Percentiles rank a stretch among this genome's conserved stretches.
These are phyloP conservation scores for Thuja plicata DNA, from an alignment of 83 land plant genomes.

Conservation along the genomic window DNA sequence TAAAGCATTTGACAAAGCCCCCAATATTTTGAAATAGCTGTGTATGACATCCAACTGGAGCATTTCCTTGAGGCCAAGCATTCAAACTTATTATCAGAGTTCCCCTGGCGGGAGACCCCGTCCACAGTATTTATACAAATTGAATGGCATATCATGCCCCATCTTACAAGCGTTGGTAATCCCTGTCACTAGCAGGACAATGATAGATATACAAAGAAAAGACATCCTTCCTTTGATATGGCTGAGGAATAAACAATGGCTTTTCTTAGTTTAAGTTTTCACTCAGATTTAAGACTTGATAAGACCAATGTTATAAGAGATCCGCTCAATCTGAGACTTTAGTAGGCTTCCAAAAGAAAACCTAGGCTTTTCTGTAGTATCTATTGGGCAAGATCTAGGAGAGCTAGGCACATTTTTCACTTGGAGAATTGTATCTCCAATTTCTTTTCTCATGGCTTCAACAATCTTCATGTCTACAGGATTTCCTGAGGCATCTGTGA, in stretches of 20 bases:
- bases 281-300: neutral
- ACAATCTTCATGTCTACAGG: conserved; percentile 41
- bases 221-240: neutral
- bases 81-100: neutral
- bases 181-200: neutral
- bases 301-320: conserved; percentile 28
- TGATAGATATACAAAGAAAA: neutral
- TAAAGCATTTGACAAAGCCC: neutral
- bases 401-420: conserved; percentile 17
- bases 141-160: neutral
- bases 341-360: conserved; percentile 39
- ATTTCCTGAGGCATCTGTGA: conserved; percentile 61
- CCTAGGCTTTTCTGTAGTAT: neutral
- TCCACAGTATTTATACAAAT: neutral
- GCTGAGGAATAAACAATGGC: neutral
- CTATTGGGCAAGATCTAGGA: conserved; percentile 16
- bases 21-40: neutral
- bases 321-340: conserved; percentile 42
- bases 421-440: conserved; percentile 28
- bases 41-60: neutral
- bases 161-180: neutral
- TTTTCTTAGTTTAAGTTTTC: neutral
- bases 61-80: neutral
- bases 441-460: conserved; percentile 49
- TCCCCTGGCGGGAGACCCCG: neutral